Percentiles rank a stretch among this genome's conserved stretches.
Conservation (phyloP, 495 filamentous ascomycete genomes). For the Penicillium argentinense region DNA sequence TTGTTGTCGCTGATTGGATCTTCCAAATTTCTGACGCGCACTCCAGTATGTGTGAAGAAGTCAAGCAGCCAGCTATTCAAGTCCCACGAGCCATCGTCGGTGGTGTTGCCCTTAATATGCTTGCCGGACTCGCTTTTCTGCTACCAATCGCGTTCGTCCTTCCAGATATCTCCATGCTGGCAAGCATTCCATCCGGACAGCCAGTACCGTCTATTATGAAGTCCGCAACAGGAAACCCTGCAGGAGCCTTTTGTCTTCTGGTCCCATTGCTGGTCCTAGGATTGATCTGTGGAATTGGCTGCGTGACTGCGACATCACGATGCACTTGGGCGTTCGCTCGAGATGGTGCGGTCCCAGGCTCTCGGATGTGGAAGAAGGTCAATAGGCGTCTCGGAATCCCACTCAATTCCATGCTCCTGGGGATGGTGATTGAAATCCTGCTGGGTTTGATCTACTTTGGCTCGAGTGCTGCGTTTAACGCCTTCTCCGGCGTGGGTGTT, state of each 20-base stretch:
- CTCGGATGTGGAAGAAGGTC: constrained; percentile 22
- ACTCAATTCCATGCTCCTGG: constrained; percentile 46
- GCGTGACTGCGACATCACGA: constrained; percentile 35
- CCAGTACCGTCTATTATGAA: constrained; percentile 17
- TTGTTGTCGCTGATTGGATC: background rate
- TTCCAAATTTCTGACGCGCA: no score
- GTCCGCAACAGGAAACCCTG: background rate
- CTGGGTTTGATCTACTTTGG: constrained; percentile 58
- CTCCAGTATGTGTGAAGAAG: constrained; percentile 56
- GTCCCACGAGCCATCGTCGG: constrained; percentile 65
- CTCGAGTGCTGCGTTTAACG: constrained; percentile 54
- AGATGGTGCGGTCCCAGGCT: background rate
- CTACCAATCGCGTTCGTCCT: constrained; percentile 58
- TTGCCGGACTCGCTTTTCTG: constrained; percentile 62
- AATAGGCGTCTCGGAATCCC: constrained; percentile 47
- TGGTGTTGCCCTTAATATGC: constrained; percentile 56
- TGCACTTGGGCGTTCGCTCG: constrained; percentile 64
- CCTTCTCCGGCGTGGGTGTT: constrained; percentile 58
- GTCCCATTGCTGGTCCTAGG: constrained; percentile 27
- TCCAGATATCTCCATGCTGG: constrained; percentile 52
- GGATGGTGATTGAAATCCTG: constrained; percentile 48
- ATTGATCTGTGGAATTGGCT: background rate
- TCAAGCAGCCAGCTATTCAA: constrained; percentile 55
- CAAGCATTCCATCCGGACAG: constrained; percentile 55
- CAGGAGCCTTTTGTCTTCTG: constrained; percentile 62